Conservation (phyloP, 164 flowering plant species). For the Pachysandra terminalis region DNA sequence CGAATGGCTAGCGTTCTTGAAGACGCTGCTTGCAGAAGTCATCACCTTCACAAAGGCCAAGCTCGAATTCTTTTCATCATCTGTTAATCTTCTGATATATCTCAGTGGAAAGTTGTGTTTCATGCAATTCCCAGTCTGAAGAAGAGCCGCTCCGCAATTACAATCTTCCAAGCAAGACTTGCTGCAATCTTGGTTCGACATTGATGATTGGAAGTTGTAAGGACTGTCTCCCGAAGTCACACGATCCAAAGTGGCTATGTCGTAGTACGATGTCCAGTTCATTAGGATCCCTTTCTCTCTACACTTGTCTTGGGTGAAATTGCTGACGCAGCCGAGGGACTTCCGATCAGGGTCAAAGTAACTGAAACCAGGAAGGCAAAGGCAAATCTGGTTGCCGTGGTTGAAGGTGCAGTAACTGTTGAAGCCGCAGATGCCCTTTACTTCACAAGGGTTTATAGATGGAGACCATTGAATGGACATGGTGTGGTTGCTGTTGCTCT, state of each 20-base stretch:
- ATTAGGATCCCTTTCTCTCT: neutral
- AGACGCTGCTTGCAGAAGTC: neutral
- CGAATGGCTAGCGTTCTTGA: conserved; percentile 11
- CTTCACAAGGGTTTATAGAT: neutral
- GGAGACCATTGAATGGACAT: neutral
- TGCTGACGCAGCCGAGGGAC: conserved; percentile 4
- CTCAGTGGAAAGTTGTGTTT: conserved; percentile 12
- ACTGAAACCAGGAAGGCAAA: conserved; percentile 4
- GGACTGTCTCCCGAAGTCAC: neutral
- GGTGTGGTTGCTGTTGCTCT: neutral
- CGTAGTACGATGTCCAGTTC: neutral
- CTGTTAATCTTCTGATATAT: neutral
- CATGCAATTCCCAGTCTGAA: neutral
- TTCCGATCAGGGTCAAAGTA: neutral
- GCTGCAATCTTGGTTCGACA: conserved; percentile 2
- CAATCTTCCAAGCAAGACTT: conserved; percentile 13
- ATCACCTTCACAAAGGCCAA: conserved; percentile 1
- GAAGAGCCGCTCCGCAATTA: conserved; percentile 13
- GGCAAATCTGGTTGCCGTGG: neutral
- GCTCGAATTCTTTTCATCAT: neutral
- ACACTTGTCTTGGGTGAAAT: conserved; percentile 1
- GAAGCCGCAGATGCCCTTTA: conserved; percentile 22
- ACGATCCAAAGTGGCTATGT: neutral
- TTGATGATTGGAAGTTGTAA: neutral
- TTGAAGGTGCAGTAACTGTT: conserved; percentile 15